Evolutionary conservation across 208 protist species (phyloP).

Genomic region (Trypanosoma lewisi): DNA sequence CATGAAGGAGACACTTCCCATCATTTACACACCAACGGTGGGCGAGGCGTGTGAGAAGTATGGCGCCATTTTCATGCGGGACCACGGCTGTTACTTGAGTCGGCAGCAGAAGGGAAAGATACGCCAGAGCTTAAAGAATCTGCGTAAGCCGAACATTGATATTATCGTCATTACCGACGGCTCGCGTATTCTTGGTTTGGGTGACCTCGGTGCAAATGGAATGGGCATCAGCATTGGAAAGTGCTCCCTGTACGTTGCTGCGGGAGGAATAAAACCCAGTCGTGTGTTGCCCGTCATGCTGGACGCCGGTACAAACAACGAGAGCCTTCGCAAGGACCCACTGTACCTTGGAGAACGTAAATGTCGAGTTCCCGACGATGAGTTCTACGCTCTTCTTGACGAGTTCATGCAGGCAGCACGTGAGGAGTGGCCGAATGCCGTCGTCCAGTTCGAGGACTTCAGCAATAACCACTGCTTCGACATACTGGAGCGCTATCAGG

Average conservation of each 20-base stretch:
- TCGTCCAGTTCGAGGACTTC: conserved; percentile 96
- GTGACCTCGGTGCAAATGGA: conserved; percentile 89
- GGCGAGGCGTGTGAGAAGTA: conserved; percentile 87
- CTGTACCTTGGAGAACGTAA: conserved; percentile 78
- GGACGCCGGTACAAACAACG: conserved; percentile 88
- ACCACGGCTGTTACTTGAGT: conserved; percentile 78
- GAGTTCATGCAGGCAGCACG: conserved; percentile 81
- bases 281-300: conserved; percentile 85
- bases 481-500: conserved; percentile 87
- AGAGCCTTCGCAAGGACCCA: conserved; percentile 52
- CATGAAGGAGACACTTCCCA: conserved; percentile 46
- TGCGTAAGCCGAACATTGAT: conserved; percentile 59
- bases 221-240: conserved; percentile 94
- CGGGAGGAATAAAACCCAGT: conserved; percentile 72
- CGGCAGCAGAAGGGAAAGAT: conserved; percentile 59
- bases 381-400: conserved; percentile 84
- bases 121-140: conserved; percentile 60
- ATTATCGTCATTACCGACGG: conserved; percentile 93
- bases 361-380: conserved; percentile 29
- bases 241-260: conserved; percentile 84
- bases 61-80: conserved; percentile 44
- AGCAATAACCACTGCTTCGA: conserved; percentile 89
- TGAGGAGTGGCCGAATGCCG: conserved; percentile 64
- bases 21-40: conserved; percentile 78
- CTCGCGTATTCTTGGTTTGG: conserved; percentile 88